Base-by-base conservation (phyloP, 2,329 filamentous ascomycete species). In the Colletotrichum horii region DNA sequence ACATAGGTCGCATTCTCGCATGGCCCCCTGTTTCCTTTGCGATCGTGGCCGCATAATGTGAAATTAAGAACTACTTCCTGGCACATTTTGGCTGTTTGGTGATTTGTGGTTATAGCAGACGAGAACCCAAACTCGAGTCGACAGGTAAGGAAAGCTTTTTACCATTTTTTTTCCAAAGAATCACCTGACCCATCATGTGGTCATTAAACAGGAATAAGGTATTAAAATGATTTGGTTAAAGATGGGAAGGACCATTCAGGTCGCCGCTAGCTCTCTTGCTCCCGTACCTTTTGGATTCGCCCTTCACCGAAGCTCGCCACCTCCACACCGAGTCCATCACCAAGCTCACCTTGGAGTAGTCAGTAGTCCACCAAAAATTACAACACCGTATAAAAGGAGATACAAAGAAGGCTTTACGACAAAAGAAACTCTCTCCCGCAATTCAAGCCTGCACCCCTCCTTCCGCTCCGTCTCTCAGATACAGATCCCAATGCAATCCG, bases 401-500 rank as follows among this genome's bases (percentile, higher is more conserved):
- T 52, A 52, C 43, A 52, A 52, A 52, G 43, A 52, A 52, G 43
- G n/a, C n/a, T 52, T 52, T 52, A 52, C 11, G n/a, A 52, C 43
- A 52, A 52, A 52, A 24, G 43, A 24, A 16, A 52, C 36, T 11
- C 38, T 12, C n/a, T 0, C 43, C 11, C 43, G 14, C 43, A 14
- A 14, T 14, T 12, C n/a, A 22, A 52, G 2, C 14, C 12, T 22
- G 43, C 43, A 52, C 9, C n/a, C 15, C 16, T 32, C 56, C 32
- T 38, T 64, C n/a, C 30, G 0, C 0, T 24, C n/a, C n/a, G 1
- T 11, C 8, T n/a, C 30, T 74, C 75, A 83, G 61, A 84, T 48
- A 61, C 83, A 84, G 11, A 84, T 73, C 3, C 83, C 83, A 7
- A 70, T 28, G 55, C 83, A 85, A 28, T 84, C 83, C 1, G 73